A percentile compares a stretch with the other conserved stretches of the same genome.
These are phyloP conservation scores for Aspergillus latus DNA, from an alignment of 2,329 filamentous ascomycete species.

Conservation along the genomic window DNA sequence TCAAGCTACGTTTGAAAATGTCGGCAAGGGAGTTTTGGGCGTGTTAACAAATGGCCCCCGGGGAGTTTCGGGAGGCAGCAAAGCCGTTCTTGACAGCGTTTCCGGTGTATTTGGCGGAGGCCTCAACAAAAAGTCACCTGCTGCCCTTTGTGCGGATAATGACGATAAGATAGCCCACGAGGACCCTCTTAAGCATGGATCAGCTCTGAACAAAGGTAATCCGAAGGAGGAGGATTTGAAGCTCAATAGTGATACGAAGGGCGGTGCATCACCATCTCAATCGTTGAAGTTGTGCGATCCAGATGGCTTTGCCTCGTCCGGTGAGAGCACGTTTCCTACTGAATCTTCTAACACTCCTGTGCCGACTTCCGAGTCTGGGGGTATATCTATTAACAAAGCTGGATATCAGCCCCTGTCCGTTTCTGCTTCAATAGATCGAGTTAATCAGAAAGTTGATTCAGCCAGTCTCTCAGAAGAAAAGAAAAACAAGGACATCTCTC, in stretches of 20 bases:
- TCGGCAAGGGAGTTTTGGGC: conserved; percentile 91
- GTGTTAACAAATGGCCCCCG: conserved; percentile 84
- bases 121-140: conserved; percentile 51
- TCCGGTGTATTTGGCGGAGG: conserved; percentile 75
- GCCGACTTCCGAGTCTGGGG: background rate
- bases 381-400: background rate
- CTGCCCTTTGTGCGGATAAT: conserved; percentile 12
- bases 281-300: no score
- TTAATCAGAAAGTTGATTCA: background rate
- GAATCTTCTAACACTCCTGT: background rate
- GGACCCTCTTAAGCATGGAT: background rate
- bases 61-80: conserved; percentile 80
- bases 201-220: background rate
- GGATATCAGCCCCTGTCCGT: background rate
- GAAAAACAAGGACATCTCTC: background rate
- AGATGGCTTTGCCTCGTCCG: background rate
- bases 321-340: background rate
- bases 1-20: conserved; percentile 61
- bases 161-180: background rate
- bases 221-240: background rate
- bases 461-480: background rate
- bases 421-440: background rate
- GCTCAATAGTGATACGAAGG: background rate
- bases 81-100: conserved; percentile 81
- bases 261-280: background rate